Percentiles rank a stretch among this genome's conserved stretches.
phyloP scores from a whole-genome alignment of 208 protist species.

The Wallacemonas collosoma region DNA sequence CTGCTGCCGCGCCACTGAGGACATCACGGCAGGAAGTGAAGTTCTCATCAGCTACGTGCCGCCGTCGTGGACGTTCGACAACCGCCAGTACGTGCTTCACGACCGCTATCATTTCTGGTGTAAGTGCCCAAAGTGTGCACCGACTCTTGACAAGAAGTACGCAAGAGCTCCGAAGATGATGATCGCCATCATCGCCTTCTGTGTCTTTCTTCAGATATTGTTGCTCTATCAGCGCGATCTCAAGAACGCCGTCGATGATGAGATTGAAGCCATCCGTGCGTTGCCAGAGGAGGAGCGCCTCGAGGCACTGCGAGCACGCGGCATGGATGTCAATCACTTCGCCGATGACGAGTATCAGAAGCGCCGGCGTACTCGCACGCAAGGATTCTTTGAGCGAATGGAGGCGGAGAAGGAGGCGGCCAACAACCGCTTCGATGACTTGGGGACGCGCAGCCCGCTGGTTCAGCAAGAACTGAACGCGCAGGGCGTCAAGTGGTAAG shows the following conservation, averaged over 20 bases:
- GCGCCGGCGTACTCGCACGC: conserved; percentile 11
- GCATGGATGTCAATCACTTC: conserved; percentile 41
- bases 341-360: conserved; percentile 33
- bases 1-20: conserved; percentile 78
- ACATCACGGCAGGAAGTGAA: conserved; percentile 74
- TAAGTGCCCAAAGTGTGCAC: conserved; percentile 85
- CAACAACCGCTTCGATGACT: conserved; percentile 20
- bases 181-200: conserved; percentile 50
- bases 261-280: conserved; percentile 25
- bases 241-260: conserved; percentile 38
- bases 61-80: conserved; percentile 81
- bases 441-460: conserved; percentile 4
- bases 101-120: conserved; percentile 91
- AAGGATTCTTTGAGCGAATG: conserved; percentile 59
- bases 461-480: conserved; percentile 5
- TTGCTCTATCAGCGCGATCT: conserved; percentile 55
- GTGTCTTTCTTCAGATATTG: conserved; percentile 65
- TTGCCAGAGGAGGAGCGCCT: conserved; percentile 49
- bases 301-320: conserved; percentile 44
- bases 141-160: conserved; percentile 67
- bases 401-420: conserved; percentile 41
- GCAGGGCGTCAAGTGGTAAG: conserved; percentile 15
- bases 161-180: conserved; percentile 49
- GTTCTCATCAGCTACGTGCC: conserved; percentile 89
- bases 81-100: conserved; percentile 90